Conservation (phyloP, 495 filamentous ascomycete genomes). For the Tuber indicum region DNA sequence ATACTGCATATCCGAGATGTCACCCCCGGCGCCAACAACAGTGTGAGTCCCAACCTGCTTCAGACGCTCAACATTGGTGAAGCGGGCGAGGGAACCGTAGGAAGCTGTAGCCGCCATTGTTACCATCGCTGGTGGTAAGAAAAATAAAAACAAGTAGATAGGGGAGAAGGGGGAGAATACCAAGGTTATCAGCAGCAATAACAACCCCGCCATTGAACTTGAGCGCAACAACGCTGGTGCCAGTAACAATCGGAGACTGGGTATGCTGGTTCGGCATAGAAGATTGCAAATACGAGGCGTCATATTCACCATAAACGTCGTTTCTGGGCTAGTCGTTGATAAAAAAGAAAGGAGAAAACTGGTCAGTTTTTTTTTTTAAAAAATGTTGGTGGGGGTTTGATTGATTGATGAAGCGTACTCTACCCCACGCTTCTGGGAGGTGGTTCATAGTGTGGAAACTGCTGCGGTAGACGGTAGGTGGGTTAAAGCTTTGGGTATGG, state of each 20-base stretch:
- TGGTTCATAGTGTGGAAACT: conserved; percentile 65
- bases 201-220: conserved; percentile 96
- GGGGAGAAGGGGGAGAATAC: conserved; percentile 45
- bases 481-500: not conserved
- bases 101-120: conserved; percentile 56
- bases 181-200: conserved; percentile 93
- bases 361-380: conserved; percentile 2
- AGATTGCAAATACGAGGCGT: conserved; percentile 68
- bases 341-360: conserved; percentile 40
- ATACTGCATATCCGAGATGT: conserved; percentile 98
- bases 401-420: conserved; percentile 56
- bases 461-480: not conserved
- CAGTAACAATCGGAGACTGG: conserved; percentile 84
- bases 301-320: conserved; percentile 91
- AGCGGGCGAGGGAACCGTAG: conserved; percentile 93
- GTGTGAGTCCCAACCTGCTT: conserved; percentile 71
- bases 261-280: conserved; percentile 67
- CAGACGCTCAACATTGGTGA: conserved; percentile 87
- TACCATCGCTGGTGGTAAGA: not conserved
- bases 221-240: conserved; percentile 86
- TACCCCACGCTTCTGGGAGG: conserved; percentile 90
- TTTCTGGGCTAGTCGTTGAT: conserved; percentile 65
- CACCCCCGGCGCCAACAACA: conserved; percentile 87
- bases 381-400: conserved; percentile 28
- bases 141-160: conserved; percentile 4